These are phyloP conservation scores for Otatea glauca DNA, from an alignment of 176 grass and related monocot genomes.

Conservation along the genomic window DNA sequence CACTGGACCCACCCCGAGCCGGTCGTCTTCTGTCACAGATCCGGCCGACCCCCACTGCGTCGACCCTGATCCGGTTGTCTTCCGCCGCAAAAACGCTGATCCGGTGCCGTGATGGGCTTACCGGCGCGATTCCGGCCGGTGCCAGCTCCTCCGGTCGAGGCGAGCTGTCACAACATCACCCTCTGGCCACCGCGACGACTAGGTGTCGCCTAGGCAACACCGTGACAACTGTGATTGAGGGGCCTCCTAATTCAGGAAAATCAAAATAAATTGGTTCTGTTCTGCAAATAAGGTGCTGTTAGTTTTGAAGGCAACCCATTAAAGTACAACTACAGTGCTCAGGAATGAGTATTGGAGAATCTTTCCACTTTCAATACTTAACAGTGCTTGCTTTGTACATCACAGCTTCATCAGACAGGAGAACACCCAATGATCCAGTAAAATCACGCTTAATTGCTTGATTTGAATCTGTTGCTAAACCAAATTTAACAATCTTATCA, in stretches of 20 bases:
- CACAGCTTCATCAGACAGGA: constrained; percentile 85
- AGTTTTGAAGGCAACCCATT: constrained; percentile 28
- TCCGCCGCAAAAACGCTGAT: too few relatives aligned
- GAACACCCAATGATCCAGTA: constrained; percentile 78
- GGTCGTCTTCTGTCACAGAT: too few relatives aligned
- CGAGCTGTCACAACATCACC: too few relatives aligned
- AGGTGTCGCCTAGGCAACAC: too few relatives aligned
- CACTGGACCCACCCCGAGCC: too few relatives aligned
- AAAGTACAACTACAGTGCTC: constrained; percentile 13
- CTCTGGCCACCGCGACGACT: too few relatives aligned
- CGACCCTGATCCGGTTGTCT: too few relatives aligned
- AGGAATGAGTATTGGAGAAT: constrained; percentile 39
- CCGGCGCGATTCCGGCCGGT: too few relatives aligned
- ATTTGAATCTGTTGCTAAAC: constrained; percentile 67
- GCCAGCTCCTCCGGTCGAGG: too few relatives aligned
- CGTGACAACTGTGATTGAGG: too few relatives aligned
- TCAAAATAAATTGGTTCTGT: constrained; percentile 80
- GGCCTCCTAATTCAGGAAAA: constrained; percentile 75
- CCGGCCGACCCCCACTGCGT: too few relatives aligned
- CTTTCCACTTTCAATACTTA: constrained; percentile 55
- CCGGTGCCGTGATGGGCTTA: too few relatives aligned
- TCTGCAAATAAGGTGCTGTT: constrained; percentile 58
- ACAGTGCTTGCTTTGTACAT: constrained; percentile 82
- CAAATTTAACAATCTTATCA: constrained; percentile 72
- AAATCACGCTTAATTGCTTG: constrained; percentile 86